Conservation (phyloP, 2,329 filamentous ascomycete species). For the Didymellaceae sp. region DNA sequence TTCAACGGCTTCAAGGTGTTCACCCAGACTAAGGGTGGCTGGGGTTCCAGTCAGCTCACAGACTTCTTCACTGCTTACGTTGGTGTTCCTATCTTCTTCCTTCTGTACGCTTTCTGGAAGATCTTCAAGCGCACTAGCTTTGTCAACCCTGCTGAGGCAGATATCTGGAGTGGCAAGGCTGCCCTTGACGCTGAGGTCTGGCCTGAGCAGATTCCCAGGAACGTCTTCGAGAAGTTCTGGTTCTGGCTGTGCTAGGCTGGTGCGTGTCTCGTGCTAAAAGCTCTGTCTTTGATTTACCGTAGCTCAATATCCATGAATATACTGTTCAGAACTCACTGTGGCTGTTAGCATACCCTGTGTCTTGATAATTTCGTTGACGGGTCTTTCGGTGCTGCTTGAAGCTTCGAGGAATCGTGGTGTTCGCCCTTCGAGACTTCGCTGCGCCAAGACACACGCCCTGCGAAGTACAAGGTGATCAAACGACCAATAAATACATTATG, state of each 20-base stretch:
- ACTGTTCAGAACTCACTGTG: neutral
- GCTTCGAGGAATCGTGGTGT: too few relatives aligned
- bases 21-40: conserved; percentile 44
- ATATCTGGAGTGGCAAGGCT: conserved; percentile 57
- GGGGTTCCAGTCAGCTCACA: conserved; percentile 46
- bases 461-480: too few relatives aligned
- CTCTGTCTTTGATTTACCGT: conserved; percentile 1
- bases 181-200: conserved; percentile 55
- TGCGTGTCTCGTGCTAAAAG: neutral
- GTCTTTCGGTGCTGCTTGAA: too few relatives aligned
- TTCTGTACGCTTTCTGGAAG: conserved; percentile 69
- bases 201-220: conserved; percentile 52
- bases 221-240: conserved; percentile 56
- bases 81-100: conserved; percentile 49
- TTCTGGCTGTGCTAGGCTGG: conserved; percentile 54
- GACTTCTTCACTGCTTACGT: conserved; percentile 61
- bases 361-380: neutral
- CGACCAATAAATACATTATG: too few relatives aligned
- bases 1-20: conserved; percentile 71
- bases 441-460: too few relatives aligned
- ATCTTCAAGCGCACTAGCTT: conserved; percentile 66
- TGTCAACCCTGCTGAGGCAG: conserved; percentile 51
- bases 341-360: neutral
- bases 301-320: conserved; percentile 11
- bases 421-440: too few relatives aligned